phyloP scores from a whole-genome alignment of 2,329 filamentous ascomycete genomes.

The Aspergillus carbonarius region DNA sequence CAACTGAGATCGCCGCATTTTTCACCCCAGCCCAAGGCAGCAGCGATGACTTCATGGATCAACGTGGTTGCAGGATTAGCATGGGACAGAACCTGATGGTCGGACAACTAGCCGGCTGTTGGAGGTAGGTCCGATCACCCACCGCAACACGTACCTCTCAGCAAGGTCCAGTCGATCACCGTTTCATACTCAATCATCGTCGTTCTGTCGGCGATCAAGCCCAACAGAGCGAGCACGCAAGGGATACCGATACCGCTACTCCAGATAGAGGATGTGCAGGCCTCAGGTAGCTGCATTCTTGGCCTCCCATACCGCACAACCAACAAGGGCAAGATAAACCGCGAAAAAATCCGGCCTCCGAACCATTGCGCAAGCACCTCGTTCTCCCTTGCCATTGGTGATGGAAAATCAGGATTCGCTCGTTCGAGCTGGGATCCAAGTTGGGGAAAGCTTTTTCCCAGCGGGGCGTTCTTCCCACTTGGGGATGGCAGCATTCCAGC shows the following conservation, averaged over 20 bases:
- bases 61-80: neutral
- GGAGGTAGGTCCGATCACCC: neutral
- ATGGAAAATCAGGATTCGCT: neutral
- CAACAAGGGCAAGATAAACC: conserved; percentile 5
- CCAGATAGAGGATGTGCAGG: neutral
- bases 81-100: neutral
- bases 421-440: neutral
- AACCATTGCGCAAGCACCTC: conserved; percentile 3
- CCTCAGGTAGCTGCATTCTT: conserved; percentile 4
- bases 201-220: neutral
- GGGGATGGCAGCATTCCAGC: conserved; percentile 2
- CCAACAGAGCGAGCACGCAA: neutral
- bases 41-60: neutral
- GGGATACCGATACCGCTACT: conserved; percentile 7
- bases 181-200: neutral
- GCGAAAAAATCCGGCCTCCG: neutral
- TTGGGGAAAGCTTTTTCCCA: neutral
- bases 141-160: neutral
- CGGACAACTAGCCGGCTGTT: no score
- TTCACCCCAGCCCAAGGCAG: neutral
- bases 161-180: neutral
- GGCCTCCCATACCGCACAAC: conserved; percentile 1
- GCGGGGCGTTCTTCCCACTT: neutral
- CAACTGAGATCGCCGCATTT: neutral
- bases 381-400: conserved; percentile 3